Evolutionary conservation across 139 green algal genomes (phyloP), one percentile per base, ranked within the genome.

Genomic region (Ulvella scutata): DNA sequence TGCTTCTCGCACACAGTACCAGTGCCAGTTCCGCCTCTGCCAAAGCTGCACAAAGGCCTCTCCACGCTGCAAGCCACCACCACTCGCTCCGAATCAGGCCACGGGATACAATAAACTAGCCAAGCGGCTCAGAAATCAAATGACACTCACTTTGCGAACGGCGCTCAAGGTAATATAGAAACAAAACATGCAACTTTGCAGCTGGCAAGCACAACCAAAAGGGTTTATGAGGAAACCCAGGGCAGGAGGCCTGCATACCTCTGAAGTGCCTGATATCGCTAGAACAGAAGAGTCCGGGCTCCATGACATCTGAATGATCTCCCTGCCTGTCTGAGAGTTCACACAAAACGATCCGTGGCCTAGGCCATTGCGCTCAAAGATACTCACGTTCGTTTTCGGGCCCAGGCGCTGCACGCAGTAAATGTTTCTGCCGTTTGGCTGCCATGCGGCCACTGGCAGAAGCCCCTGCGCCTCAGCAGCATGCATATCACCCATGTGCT

Each of bases 1-100:
- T 33, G 78, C 72, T 84, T 96, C 90, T 26, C 77, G 76, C 81
- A 97, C 97, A 1, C 95, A 79, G 79, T 98, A 94, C 94, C 94
- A 98, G 67, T 96, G 90, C 88, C 93, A 97, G 86, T 98, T 98
- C 81, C 76, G 84, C 37, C 94, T 87, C 72, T 87, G 85, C 93
- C 93, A 98, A 26, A 98, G 39, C 87, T 98, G 93, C 51, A 92
- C 72, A 26, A n/a, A n/a, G n/a, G n/a, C n/a, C n/a, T n/a, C n/a
- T n/a, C n/a, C n/a, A n/a, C n/a, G n/a, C n/a, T n/a, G n/a, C n/a
- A n/a, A n/a, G n/a, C n/a, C n/a, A n/a, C n/a, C n/a, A n/a, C n/a
- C n/a, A n/a, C n/a, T n/a, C n/a, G n/a, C n/a, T n/a, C n/a, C n/a
- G n/a, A n/a, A n/a, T n/a, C n/a, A n/a, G n/a, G n/a, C n/a, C n/a